phyloP scores from a whole-genome alignment of 192 early-diverging fungal species.

The Linnemannia elongata region DNA sequence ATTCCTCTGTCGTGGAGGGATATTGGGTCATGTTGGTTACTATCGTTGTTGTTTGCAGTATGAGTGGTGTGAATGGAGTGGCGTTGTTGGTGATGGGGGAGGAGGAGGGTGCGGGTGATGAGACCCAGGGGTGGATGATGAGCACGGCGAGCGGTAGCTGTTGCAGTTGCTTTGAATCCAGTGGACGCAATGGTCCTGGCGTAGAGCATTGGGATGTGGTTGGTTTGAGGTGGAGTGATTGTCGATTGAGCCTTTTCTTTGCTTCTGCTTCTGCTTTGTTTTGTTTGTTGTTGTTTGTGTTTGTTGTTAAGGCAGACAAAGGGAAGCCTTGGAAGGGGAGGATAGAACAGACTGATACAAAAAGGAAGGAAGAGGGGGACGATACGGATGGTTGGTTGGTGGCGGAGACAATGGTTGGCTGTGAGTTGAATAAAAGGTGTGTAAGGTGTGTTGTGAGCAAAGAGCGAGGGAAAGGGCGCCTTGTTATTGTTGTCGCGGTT shows the following conservation, averaged over 20 bases:
- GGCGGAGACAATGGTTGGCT: background rate
- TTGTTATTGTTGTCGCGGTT: background rate
- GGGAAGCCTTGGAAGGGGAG: background rate
- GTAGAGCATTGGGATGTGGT: background rate
- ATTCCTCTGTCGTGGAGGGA: constrained; percentile 33
- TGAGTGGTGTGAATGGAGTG: background rate
- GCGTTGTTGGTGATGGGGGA: background rate
- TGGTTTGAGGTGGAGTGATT: background rate
- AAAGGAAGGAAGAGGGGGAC: too few species aligned
- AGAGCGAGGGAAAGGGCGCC: background rate
- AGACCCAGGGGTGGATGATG: background rate
- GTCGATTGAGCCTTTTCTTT: background rate
- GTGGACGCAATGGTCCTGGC: background rate
- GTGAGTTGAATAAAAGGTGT: background rate
- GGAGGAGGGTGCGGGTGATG: background rate
- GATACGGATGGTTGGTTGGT: background rate
- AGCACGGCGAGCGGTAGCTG: background rate
- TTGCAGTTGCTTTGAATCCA: too few species aligned
- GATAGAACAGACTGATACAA: background rate
- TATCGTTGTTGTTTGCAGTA: background rate
- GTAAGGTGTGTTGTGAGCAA: background rate
- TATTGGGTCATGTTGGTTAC: background rate
- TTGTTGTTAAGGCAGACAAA: too few species aligned
- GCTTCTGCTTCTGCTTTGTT: background rate
- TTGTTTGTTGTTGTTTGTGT: background rate